A percentile compares a stretch with the other conserved stretches of the same genome.
Conservation (phyloP, 202 grass and related monocot genomes). For the Bolboschoenoplectus hybrid region DNA sequence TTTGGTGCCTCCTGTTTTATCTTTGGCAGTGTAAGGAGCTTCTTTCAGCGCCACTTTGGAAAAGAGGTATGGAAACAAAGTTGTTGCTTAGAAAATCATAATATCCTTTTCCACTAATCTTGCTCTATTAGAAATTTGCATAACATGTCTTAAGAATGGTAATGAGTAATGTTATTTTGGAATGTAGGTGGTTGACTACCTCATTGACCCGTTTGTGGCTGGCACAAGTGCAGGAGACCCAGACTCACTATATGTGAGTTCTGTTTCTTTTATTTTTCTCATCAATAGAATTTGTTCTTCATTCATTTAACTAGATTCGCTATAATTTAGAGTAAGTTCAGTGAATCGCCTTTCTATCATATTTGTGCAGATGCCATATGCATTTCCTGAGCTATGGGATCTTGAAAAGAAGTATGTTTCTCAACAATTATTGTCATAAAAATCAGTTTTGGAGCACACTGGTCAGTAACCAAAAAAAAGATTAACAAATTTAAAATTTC, state of each 20-base stretch:
- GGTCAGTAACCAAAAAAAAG: neutral
- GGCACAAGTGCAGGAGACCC: constrained; percentile 95
- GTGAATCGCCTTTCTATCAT: constrained; percentile 42
- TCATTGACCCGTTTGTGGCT: constrained; percentile 98
- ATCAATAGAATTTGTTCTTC: constrained; percentile 2
- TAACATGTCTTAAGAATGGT: constrained; percentile 31
- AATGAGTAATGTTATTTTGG: constrained; percentile 27
- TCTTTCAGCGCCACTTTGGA: constrained; percentile 93
- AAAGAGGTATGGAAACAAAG: constrained; percentile 57
- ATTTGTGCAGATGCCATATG: constrained; percentile 68
- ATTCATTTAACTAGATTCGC: neutral
- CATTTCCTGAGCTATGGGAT: constrained; percentile 94
- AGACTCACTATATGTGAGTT: constrained; percentile 85
- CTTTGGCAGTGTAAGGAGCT: constrained; percentile 78
- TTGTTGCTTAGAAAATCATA: constrained; percentile 27
- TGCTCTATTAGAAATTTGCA: constrained; percentile 31
- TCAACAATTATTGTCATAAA: constrained; percentile 25
- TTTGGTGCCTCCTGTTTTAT: constrained; percentile 25
- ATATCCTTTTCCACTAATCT: constrained; percentile 24
- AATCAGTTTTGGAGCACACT: constrained; percentile 1
- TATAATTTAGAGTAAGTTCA: constrained; percentile 35
- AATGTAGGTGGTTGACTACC: constrained; percentile 91
- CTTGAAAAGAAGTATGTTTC: constrained; percentile 91
- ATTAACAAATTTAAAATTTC: neutral
- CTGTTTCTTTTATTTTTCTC: constrained; percentile 29